Evolutionary conservation across 1,284 basidiomycete genomes (phyloP), one percentile per base, ranked within the genome.

Genomic region (Ganoderma multipileum): DNA sequence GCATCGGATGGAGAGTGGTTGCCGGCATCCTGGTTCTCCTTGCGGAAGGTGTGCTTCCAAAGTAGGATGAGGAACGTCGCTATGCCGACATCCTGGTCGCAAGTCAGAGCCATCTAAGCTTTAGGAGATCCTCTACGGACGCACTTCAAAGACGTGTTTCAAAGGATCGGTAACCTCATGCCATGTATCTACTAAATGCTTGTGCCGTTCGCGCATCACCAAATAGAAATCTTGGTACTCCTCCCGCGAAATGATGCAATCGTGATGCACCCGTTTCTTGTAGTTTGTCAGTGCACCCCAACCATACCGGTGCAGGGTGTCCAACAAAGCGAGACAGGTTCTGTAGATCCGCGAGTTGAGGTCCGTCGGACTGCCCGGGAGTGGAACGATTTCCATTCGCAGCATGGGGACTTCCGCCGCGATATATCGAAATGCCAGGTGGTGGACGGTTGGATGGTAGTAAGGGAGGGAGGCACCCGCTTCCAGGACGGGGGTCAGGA

Each of bases 11-110:
- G 12, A 64, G 16, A 26, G 50, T 36, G 7, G 65, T 12, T 1
- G 12, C 74, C 69, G 0, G 67, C 11, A 23, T 55, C 42, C 5
- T 73, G 47, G 41, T 60, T 39, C 6, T 66, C 70, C 4, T 75
- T 66, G 44, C 77, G 67, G 72, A 86, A 96, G 50, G 89, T 90
- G 60, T 88, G 84, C 74, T 91, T 93, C 97, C 97, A 99, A 3
- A 99, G 82, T 0, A 97, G 84, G 80, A 99, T 96, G 55, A 98
- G 83, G 79, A 93, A 99, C 0, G 96, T 95, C 3, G 95, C 96
- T 60, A 97, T 95, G 0, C 94, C 94, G 58, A 97, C 92, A 78
- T 98, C 96, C 89, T 91, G 61, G 62, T 54, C 52, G 50, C 23
- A 44, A 8, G 60, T 63, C 23, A 60, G 20, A 7, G 58, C 23